Percentiles rank a stretch among this genome's conserved stretches.
phyloP scores from a whole-genome alignment of 352 stramenopile species.

The Achlya hypogyna region DNA sequence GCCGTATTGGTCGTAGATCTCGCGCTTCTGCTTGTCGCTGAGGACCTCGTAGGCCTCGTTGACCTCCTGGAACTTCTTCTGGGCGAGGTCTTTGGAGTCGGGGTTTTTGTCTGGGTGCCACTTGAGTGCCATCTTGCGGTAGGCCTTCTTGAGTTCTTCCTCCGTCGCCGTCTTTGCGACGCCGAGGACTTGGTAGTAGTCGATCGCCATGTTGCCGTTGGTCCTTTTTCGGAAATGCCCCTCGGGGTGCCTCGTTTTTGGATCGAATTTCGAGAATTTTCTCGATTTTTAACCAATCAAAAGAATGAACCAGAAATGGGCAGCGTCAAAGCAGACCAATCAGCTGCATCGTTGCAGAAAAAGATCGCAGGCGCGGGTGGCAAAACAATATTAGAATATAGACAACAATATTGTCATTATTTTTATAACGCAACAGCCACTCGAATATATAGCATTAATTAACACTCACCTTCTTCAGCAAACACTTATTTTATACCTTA shows the following conservation, averaged over 20 bases:
- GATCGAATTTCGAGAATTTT: slow-evolving; percentile 28
- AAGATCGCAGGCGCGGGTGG: too few relatives aligned
- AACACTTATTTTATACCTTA: too few relatives aligned
- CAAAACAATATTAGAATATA: too few relatives aligned
- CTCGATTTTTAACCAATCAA: slow-evolving; percentile 18
- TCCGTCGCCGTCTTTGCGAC: slow-evolving; percentile 56
- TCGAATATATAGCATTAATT: too few relatives aligned
- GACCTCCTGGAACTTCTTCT: slow-evolving; percentile 91
- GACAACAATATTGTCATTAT: too few relatives aligned
- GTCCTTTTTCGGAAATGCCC: slow-evolving; percentile 4
- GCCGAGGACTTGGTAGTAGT: slow-evolving; percentile 78
- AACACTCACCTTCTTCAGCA: too few relatives aligned
- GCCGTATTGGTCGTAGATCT: slow-evolving; percentile 90
- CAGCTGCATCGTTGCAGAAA: too few relatives aligned
- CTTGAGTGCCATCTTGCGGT: slow-evolving; percentile 86
- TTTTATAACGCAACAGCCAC: too few relatives aligned
- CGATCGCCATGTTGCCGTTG: slow-evolving; percentile 50
- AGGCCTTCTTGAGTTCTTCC: slow-evolving; percentile 78
- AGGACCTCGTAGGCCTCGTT: slow-evolving; percentile 90
- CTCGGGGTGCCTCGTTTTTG: neutral
- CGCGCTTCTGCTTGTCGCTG: slow-evolving; percentile 87
- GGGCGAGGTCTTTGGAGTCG: slow-evolving; percentile 68
- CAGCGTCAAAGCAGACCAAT: too few relatives aligned
- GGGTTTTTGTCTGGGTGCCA: slow-evolving; percentile 91
- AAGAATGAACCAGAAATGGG: too few relatives aligned